Percentiles rank a stretch among this genome's conserved stretches.
These are phyloP conservation scores for Spathaspora arborariae DNA, from an alignment of 805 yeast genomes.

Conservation along the genomic window DNA sequence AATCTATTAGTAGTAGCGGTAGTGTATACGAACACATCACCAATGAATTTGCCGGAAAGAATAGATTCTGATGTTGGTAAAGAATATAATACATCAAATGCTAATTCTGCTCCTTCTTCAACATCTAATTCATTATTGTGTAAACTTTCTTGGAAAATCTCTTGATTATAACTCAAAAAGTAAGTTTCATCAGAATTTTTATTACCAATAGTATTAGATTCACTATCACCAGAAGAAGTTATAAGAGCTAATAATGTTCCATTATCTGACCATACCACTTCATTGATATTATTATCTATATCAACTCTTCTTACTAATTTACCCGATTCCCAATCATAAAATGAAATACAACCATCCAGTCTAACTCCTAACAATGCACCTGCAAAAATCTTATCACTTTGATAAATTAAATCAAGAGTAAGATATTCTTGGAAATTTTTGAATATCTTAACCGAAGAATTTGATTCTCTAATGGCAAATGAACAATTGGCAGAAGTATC, in stretches of 20 bases:
- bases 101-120: slow-evolving; percentile 85
- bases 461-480: slow-evolving; percentile 76
- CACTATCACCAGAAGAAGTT: slow-evolving; percentile 25
- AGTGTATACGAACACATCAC: slow-evolving; percentile 93
- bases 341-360: slow-evolving; percentile 78
- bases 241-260: slow-evolving; percentile 84
- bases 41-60: slow-evolving; percentile 92
- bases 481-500: slow-evolving; percentile 55
- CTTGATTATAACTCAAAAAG: slow-evolving; percentile 71
- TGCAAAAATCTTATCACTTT: slow-evolving; percentile 77
- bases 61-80: slow-evolving; percentile 65
- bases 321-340: slow-evolving; percentile 94
- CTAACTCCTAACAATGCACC: slow-evolving; percentile 87
- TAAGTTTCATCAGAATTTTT: slow-evolving; percentile 58
- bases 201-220: slow-evolving; percentile 16
- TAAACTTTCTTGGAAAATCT: slow-evolving; percentile 59
- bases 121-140: slow-evolving; percentile 55
- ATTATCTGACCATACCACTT: slow-evolving; percentile 88
- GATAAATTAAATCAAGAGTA: slow-evolving; percentile 60
- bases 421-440: slow-evolving; percentile 82
- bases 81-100: slow-evolving; percentile 82
- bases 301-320: slow-evolving; percentile 82
- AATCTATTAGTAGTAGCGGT: slow-evolving; percentile 76
- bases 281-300: slow-evolving; percentile 67
- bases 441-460: slow-evolving; percentile 62